These are phyloP conservation scores for Cercospora zeina DNA, from an alignment of 2,329 filamentous ascomycete genomes.

Conservation along the genomic window DNA sequence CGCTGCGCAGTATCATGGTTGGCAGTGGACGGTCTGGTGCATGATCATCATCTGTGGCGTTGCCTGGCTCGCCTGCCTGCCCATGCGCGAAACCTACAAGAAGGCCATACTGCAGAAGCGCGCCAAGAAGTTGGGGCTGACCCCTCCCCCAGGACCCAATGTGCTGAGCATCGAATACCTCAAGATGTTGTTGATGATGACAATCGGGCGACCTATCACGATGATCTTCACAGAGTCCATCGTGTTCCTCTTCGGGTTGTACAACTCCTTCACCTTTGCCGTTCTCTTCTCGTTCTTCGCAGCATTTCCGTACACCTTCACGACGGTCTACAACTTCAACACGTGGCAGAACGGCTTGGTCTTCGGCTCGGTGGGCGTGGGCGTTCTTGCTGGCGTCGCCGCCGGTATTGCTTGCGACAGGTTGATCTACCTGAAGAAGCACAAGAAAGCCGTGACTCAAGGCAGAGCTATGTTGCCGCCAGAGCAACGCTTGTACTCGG, in stretches of 20 bases:
- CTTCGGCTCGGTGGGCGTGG: constrained; percentile 70
- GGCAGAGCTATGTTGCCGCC: constrained; percentile 35
- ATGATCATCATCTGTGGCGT: constrained; percentile 46
- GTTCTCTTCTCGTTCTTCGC: constrained; percentile 40
- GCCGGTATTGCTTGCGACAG: constrained; percentile 43
- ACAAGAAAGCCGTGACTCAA: constrained; percentile 34
- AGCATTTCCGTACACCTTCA: constrained; percentile 54
- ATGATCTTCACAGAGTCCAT: constrained; percentile 44
- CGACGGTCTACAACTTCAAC: constrained; percentile 69
- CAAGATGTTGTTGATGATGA: constrained; percentile 39
- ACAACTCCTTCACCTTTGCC: constrained; percentile 39
- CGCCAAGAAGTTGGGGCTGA: constrained; percentile 39
- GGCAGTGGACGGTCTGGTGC: constrained; percentile 49
- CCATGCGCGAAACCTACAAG: constrained; percentile 59
- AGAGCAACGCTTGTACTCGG: constrained; percentile 42
- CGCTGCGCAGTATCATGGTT: constrained; percentile 45
- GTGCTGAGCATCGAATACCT: constrained; percentile 34
- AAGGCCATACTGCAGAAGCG: constrained; percentile 48
- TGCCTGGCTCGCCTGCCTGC: constrained; percentile 43
- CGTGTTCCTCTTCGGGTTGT: constrained; percentile 38
- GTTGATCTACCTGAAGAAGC: constrained; percentile 41
- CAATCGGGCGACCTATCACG: constrained; percentile 38
- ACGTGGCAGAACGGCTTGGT: constrained; percentile 74
- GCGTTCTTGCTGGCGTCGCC: constrained; percentile 61
- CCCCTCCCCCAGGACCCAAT: constrained; percentile 28